Base-by-base conservation (phyloP, 1,139 yeast genomes). In the Pichia norvegensis region DNA sequence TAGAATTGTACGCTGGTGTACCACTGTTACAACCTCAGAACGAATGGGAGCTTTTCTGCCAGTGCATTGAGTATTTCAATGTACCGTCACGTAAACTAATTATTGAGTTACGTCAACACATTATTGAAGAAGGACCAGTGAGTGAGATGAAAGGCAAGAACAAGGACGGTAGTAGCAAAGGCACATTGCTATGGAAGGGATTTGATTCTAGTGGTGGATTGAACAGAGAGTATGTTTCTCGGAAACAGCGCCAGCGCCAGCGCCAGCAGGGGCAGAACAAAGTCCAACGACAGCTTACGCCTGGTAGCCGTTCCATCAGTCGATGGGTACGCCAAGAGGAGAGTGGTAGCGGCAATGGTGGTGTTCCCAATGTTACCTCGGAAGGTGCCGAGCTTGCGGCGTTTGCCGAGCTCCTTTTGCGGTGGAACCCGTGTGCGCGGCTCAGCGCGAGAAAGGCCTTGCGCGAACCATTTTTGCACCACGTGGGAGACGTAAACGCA, bases 21-120 rank as follows among this genome's bases (percentile, higher is more conserved):
- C 92, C 95, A 0, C 58, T 85, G 25, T 75, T 85, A 49, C 82
- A 85, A 36, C 90, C 88, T 0, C 78, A 72, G 49, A 76, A 78
- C 55, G 95, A 85, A 59, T 67, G 70, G 40, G 87, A 82, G 47
- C 81, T 85, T 49, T 66, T 84, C 41, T 78, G 77, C 1, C 66
- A 74, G 33, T 74, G 79, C 23, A 33, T 48, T 25, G 44, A 46
- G 14, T 48, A 46, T 36, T 70, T 83, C 55, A 95, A 94, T 0
- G 68, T 73, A 1, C 95, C 95, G 0, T 69, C 68, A 9, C 56
- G 63, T 38, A 50, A 56, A 11, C 60, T 71, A 37, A 62, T 79
- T 5, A 48, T 63, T 31, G 54, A 58, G 10, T 61, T 78, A 48
- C 60, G 69, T 16, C 48, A 57, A 6, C 67, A 65, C n/a, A 33